Base-by-base conservation (phyloP, 1,284 basidiomycete species). In the Leccinum idahoense region DNA sequence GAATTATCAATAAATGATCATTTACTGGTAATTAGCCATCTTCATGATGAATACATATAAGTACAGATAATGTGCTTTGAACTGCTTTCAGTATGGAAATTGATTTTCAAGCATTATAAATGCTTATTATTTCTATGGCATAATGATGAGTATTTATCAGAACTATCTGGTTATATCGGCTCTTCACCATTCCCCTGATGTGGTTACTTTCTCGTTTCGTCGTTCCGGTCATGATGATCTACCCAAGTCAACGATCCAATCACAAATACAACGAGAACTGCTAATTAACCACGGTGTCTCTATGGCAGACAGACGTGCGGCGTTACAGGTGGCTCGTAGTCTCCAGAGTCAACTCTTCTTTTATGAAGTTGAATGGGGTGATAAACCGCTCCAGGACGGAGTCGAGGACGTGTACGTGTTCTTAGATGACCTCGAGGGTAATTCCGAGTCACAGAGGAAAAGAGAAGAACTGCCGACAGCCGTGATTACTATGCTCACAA, bases 341-440 rank as follows among this genome's bases (percentile, higher is more conserved):
- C 80, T 99, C 35, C 95, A 98, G 70, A 89, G 86, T 65, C 93
- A 96, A 74, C 83, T 98, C 7, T 97, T 95, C 82, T 95, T 98
- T 74, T 94, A 96, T 73, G 96, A 98, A 74, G 96, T 98, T 6
- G 96, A 98, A 74, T 97, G 95, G 93, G 94, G 93, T 37, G 87
- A 89, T 62, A 86, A 88, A 26, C 82, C 88, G 1, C 77, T 98
- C 56, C 88, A 90, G 63, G 96, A 98, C 72, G 90, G 93, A 5
- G 90, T 95, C 2, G 94, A 97, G 69, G 94, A 97, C 69, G 94
- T 98, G 6, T 98, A 94, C 77, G 94, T 93, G 84, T 98, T 99
- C 79, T 81, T 95, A 76, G 94, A 94, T 66, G 94, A 97, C 70
- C 84, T 88, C 65, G 89, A 89, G 62, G 87, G 88, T 61, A 75